Percentiles rank a stretch among this genome's conserved stretches.
Conservation (phyloP, 768 basidiomycete genomes). For the Amyloporia xantha region DNA sequence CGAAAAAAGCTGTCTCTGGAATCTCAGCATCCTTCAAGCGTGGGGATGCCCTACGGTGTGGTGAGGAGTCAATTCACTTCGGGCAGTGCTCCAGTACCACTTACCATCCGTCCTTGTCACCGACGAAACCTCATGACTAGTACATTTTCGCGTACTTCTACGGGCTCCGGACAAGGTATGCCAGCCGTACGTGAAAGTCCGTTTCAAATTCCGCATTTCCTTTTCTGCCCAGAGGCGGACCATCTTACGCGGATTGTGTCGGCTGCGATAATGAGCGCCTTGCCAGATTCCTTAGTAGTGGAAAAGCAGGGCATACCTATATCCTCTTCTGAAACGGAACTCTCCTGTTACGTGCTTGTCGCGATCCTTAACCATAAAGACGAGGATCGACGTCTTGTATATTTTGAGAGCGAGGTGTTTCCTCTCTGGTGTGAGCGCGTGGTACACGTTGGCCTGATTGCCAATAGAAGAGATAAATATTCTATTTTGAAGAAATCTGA, state of each 20-base stretch:
- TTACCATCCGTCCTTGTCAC: constrained; percentile 75
- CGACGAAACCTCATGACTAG: constrained; percentile 93
- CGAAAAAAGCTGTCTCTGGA: constrained; percentile 39
- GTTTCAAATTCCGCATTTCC: constrained; percentile 92
- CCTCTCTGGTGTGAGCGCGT: constrained; percentile 54
- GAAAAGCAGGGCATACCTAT: constrained; percentile 32
- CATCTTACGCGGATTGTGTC: constrained; percentile 96
- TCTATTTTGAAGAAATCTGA: background rate
- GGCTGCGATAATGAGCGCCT: constrained; percentile 26
- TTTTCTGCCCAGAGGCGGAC: constrained; percentile 99
- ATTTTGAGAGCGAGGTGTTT: constrained; percentile 89
- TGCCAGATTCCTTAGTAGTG: constrained; percentile 14
- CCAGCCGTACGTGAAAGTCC: constrained; percentile 79
- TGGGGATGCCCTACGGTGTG: constrained; percentile 70
- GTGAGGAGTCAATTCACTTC: background rate
- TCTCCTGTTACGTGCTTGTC: constrained; percentile 95
- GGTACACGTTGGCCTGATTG: constrained; percentile 90
- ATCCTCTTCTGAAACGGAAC: constrained; percentile 88
- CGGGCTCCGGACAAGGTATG: constrained; percentile 77
- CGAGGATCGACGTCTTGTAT: constrained; percentile 95
- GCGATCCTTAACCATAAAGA: constrained; percentile 98
- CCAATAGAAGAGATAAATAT: background rate
- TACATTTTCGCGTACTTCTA: constrained; percentile 95
- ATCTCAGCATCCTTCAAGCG: constrained; percentile 85
- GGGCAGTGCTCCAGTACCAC: constrained; percentile 26